These are phyloP conservation scores for Penium margaritaceum DNA, from an alignment of 139 green algal species.

Conservation along the genomic window DNA sequence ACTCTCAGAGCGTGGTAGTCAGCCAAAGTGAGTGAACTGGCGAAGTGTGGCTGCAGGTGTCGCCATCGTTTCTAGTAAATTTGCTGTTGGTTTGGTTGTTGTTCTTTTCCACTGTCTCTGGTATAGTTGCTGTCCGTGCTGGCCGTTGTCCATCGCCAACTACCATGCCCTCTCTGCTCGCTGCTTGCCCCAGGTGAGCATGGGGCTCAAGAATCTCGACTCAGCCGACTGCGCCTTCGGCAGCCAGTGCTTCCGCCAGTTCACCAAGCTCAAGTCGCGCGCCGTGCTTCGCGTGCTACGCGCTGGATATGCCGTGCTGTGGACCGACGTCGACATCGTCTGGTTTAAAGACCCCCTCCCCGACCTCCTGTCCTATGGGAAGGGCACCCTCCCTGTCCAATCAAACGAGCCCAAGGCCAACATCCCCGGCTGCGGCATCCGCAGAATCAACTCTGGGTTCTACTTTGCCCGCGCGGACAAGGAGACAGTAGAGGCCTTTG, in stretches of 20 bases:
- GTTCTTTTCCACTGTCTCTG: no score
- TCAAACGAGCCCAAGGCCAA: background rate
- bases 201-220: background rate
- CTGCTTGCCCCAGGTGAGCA: background rate
- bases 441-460: constrained; percentile 16
- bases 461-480: constrained; percentile 4
- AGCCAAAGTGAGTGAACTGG: no score
- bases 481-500: background rate
- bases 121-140: no score
- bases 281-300: constrained; percentile 2
- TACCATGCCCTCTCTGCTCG: background rate
- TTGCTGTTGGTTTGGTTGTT: no score
- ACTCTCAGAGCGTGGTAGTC: no score
- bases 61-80: no score
- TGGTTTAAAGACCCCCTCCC: background rate
- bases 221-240: constrained; percentile 2
- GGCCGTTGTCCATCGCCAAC: background rate
- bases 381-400: background rate
- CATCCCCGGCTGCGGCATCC: background rate
- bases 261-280: constrained; percentile 21
- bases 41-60: constrained; percentile 4
- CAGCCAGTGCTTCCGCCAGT: constrained; percentile 12
- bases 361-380: background rate
- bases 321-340: constrained; percentile 13
- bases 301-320: background rate